Evolutionary conservation across 1,284 basidiomycete genomes (phyloP), one percentile per base, ranked within the genome.

Genomic region (Pterula multifida): DNA sequence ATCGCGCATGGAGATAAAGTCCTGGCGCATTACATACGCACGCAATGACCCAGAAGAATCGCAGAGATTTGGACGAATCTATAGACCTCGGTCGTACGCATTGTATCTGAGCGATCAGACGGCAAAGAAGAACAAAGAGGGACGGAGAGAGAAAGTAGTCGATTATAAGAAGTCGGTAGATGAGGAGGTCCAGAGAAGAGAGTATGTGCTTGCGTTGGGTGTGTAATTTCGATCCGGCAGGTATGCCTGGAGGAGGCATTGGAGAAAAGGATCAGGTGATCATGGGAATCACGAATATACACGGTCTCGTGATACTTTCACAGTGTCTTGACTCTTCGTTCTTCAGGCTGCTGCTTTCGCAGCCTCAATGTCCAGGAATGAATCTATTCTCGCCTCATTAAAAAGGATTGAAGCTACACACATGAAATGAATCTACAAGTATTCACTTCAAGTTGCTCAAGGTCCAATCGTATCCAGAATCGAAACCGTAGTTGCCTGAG

Each of bases 141-240:
- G 77, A 73, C 3, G 85, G 85, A 4, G 82, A 79, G 47, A 84
- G 70, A 63, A 87, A 75, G 71, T 85, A 88, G 47, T 84, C 86
- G 53, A 86, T 62, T 48, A 76, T 73, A 62, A 83, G 78, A 53
- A 88, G 68, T 59, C 87, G 81, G 65, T 82, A 36, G 48, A 50
- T 17, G 39, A 45, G 17, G 49, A 47, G 48, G 73, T 81, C 59
- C 61, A 84, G 85, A 36, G 84, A 81, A 60, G 75, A 68, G 58
- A 88, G 73, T 65, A 87, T 73, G 64, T 88, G 85, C 65, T 81
- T 76, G 58, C 85, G 73, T 65, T 86, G 84, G 57, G 73, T 79
- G 79, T 84, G 19, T 19, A 42, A n/a, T 42, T 19, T 42, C 39
- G 39, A 42, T 4, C 9, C 9, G 9, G 6, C 19, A 6, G 39